Evolutionary conservation across 2,329 filamentous ascomycete genomes (phyloP).

Genomic region (Macrophomina phaseolina): DNA sequence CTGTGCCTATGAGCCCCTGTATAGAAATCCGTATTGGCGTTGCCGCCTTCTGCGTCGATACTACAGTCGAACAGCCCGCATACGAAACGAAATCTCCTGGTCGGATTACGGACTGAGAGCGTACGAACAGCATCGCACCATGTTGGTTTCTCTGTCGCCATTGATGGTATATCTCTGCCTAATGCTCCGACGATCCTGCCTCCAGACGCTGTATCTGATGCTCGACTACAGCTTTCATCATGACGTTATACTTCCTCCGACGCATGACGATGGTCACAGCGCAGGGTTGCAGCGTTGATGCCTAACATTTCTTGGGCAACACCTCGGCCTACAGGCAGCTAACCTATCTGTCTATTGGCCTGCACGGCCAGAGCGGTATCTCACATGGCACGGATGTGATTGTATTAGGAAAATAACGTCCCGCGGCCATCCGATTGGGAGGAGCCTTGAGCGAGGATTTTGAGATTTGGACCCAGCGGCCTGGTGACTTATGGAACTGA

Average conservation of each 20-base stretch:
- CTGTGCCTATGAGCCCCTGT: no score
- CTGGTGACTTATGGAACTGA: neutral
- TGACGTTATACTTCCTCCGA: neutral
- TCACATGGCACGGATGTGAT: neutral
- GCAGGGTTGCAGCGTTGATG: neutral
- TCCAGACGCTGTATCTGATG: neutral
- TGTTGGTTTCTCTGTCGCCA: neutral
- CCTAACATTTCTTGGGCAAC: neutral
- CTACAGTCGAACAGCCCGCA: neutral
- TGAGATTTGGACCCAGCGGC: neutral
- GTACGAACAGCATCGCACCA: neutral
- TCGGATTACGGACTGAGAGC: neutral
- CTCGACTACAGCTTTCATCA: neutral
- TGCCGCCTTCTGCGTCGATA: no score
- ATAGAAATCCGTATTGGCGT: no score
- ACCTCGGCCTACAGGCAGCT: neutral
- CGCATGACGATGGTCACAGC: no score
- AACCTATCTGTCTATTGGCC: no score
- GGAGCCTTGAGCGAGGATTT: neutral
- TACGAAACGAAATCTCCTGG: neutral
- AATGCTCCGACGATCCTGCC: neutral
- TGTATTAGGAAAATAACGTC: neutral
- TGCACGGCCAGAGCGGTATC: no score
- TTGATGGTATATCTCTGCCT: neutral
- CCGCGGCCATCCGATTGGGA: neutral